A percentile compares a stretch with the other conserved stretches of the same genome.
Evolutionary conservation across 129 eudicot species (phyloP).

Genomic region (Helianthus tuberosus): DNA sequence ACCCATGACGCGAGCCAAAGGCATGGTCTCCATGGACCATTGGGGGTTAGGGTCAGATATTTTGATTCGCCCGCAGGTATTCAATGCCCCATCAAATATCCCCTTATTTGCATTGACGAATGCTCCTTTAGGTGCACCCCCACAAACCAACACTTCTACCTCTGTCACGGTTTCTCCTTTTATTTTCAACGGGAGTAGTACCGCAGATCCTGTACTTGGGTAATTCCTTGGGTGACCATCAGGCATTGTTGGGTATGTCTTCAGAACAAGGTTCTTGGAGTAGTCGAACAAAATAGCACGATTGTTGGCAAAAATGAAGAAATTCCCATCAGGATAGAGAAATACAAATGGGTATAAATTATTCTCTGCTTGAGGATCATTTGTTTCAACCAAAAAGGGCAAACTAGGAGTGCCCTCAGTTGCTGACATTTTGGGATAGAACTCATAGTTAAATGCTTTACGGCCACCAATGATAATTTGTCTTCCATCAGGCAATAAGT

Average conservation of each 20-base stretch:
- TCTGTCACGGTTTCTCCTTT: constrained; percentile 6
- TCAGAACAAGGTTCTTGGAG: constrained; percentile 40
- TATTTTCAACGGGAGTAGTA: constrained; percentile 57
- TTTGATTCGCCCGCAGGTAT: constrained; percentile 50
- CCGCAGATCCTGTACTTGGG: constrained; percentile 81
- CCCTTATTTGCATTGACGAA: constrained; percentile 36
- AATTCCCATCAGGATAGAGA: constrained; percentile 61
- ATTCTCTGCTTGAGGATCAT: constrained; percentile 55
- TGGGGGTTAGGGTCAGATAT: constrained; percentile 49
- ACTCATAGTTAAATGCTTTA: constrained; percentile 55
- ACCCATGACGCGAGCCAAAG: constrained; percentile 37
- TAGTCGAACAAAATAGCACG: constrained; percentile 65
- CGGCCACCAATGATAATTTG: constrained; percentile 79
- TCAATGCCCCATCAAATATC: constrained; percentile 42
- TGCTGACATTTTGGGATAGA: constrained; percentile 50
- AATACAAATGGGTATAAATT: constrained; percentile 79
- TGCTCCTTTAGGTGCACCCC: constrained; percentile 62
- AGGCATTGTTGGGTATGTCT: constrained; percentile 63
- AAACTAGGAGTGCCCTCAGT: constrained; percentile 24
- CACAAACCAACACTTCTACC: constrained; percentile 69
- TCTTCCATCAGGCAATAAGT: constrained; percentile 65
- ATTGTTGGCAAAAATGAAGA: constrained; percentile 73
- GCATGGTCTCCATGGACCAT: constrained; percentile 72
- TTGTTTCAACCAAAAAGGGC: constrained; percentile 53
- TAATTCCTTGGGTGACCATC: constrained; percentile 73